These are phyloP conservation scores for Mrakia blollopis DNA, from an alignment of 768 basidiomycete genomes.

Conservation along the genomic window DNA sequence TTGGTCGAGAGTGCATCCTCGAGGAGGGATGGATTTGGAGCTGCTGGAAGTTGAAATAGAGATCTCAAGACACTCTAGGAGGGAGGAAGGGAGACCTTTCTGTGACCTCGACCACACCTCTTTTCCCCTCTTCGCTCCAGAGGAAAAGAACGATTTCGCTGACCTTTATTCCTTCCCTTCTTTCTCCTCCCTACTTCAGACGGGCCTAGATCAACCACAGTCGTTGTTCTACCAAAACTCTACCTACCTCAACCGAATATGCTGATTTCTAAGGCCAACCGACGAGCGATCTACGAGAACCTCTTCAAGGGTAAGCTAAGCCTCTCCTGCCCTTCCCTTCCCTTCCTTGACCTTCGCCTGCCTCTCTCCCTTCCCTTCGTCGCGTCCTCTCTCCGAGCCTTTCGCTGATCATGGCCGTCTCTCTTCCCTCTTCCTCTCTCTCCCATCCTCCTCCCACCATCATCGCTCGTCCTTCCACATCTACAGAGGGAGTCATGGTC, in stretches of 20 bases:
- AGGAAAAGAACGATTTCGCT: background rate
- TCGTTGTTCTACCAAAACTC: slow-evolving; percentile 33
- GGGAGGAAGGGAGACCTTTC: background rate
- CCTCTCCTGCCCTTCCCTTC: no score
- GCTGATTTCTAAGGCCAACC: slow-evolving; percentile 95
- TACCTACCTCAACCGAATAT: slow-evolving; percentile 48
- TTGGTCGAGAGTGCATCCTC: background rate
- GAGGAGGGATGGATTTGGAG: background rate
- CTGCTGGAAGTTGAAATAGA: background rate
- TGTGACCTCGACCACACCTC: background rate
- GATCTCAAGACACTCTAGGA: background rate
- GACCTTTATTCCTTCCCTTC: background rate
- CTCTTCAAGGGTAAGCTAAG: slow-evolving; percentile 89
- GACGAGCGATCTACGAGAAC: slow-evolving; percentile 94
- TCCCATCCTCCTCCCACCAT: background rate
- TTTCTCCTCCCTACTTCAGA: slow-evolving; percentile 5
- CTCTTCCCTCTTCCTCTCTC: background rate
- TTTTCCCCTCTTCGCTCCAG: background rate
- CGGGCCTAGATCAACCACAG: slow-evolving; percentile 33
- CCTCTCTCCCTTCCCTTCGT: background rate
- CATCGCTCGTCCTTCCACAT: background rate
- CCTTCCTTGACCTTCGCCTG: no score
- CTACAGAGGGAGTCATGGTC: slow-evolving; percentile 90
- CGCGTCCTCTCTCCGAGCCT: background rate
- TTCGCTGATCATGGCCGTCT: background rate